Evolutionary conservation across 176 grass and related monocot genomes (phyloP), one percentile per base, ranked within the genome.

Genomic region (Carex cristatella): DNA sequence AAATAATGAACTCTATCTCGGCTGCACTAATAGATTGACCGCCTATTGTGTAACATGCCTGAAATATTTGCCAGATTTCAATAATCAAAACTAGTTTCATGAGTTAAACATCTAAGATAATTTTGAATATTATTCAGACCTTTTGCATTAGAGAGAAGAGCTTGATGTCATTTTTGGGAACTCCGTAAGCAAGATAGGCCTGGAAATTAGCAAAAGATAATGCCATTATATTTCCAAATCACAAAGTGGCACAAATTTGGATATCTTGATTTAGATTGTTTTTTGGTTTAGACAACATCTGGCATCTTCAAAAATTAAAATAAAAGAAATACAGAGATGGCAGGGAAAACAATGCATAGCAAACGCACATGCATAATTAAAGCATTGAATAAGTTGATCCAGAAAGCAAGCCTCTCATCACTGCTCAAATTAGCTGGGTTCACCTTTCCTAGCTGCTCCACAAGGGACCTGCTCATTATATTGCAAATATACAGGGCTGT

Each of bases 141-240:
- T 98, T 98, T 89, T 95, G 96, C 96, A 98, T 98, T 9, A 95
- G 88, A 87, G 96, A 98, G 75, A 94, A 99, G 84, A 95, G 88
- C 86, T 99, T 99, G 88, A 99, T 91, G 65, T 99, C 93, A 75
- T 88, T 94, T 85, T 87, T 90, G 58, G 96, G 93, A 82, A 99
- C 91, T 84, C 96, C 96, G 87, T 92, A 99, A 84, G 96, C 96
- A 84, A 99, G 88, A 92, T 95, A 99, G 54, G 96, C 90, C 96
- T 99, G 88, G 79, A 68, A 85, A 79, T 62, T 64, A 71, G 37
- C 51, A 30, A 81, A 83, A 3, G 61, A 10, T 79, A 79, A 77
- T 80, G 8, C 71, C 32, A 84, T 40, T 30, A 81, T 5, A 68
- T 1, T 23, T 66, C 54, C 53, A 5, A 58, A 58, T 79, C 27